phyloP scores from a whole-genome alignment of 192 early-diverging fungal species.

The Podila epicladia region DNA sequence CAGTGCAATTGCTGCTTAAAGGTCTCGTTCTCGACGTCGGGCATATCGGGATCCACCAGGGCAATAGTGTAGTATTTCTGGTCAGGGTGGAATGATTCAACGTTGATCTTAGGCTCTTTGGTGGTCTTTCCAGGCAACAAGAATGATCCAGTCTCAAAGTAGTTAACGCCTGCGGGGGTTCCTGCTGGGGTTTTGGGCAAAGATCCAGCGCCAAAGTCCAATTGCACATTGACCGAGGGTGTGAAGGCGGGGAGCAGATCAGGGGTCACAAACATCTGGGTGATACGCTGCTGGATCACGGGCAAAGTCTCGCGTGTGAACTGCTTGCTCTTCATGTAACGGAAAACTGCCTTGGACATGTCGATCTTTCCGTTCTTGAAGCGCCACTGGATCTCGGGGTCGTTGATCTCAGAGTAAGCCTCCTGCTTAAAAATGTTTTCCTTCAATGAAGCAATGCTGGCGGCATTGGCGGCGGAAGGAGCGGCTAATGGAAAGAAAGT shows the following conservation, averaged over 20 bases:
- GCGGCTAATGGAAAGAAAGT: slow-evolving; percentile 14
- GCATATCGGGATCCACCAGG: slow-evolving; percentile 75
- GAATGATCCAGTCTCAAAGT: slow-evolving; percentile 36
- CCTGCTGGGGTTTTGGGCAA: slow-evolving; percentile 2
- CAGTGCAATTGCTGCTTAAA: slow-evolving; percentile 81
- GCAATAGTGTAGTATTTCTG: slow-evolving; percentile 73
- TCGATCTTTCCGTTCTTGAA: slow-evolving; percentile 69
- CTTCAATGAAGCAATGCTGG: slow-evolving; percentile 59
- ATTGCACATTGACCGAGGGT: slow-evolving; percentile 53
- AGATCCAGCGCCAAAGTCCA: slow-evolving; percentile 49
- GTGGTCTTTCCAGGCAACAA: slow-evolving; percentile 62
- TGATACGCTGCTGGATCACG: slow-evolving; percentile 66
- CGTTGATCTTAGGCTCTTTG: slow-evolving; percentile 61
- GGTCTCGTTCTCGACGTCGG: slow-evolving; percentile 67
- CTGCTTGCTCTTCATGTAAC: slow-evolving; percentile 68
- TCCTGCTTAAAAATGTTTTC: slow-evolving; percentile 62
- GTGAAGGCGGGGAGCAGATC: slow-evolving; percentile 71
- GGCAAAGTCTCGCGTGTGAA: slow-evolving; percentile 64
- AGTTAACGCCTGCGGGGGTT: not conserved
- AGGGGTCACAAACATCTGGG: slow-evolving; percentile 82
- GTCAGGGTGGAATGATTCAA: slow-evolving; percentile 74
- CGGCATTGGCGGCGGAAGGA: slow-evolving; percentile 40
- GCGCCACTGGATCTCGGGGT: slow-evolving; percentile 74
- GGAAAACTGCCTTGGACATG: slow-evolving; percentile 75
- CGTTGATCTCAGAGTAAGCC: slow-evolving; percentile 75